Evolutionary conservation across 441 rosid genomes (phyloP).

Genomic region (Bocquillonia castaneifolia): DNA sequence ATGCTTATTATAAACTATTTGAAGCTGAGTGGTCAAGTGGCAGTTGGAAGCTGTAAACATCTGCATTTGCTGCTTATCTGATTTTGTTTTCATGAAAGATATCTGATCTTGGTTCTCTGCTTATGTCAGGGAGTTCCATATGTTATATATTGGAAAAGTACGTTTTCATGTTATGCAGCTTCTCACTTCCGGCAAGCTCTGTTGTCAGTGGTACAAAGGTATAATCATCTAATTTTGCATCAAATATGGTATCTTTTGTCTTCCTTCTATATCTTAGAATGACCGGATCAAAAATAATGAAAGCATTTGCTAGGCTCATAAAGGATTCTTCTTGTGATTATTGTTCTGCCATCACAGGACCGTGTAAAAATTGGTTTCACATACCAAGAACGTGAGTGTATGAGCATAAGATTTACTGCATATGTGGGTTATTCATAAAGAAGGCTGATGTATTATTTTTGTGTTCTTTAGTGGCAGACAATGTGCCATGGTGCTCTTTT

Average conservation of each 20-base stretch:
- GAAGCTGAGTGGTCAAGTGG: conserved; percentile 8
- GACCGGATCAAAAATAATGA: background rate
- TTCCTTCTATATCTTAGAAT: background rate
- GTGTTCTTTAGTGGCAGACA: background rate
- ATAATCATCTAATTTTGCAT: conserved; percentile 14
- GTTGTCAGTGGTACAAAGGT: conserved; percentile 81
- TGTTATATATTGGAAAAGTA: conserved; percentile 73
- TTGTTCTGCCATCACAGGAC: background rate
- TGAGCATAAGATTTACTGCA: conserved; percentile 12
- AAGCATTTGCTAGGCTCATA: background rate
- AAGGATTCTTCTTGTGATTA: conserved; percentile 3
- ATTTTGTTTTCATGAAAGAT: conserved; percentile 11
- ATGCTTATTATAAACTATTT: background rate
- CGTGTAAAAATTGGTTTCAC: background rate
- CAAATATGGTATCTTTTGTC: background rate
- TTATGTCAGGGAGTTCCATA: conserved; percentile 76
- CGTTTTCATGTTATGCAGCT: conserved; percentile 55
- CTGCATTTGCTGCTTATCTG: conserved; percentile 4
- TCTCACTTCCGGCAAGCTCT: conserved; percentile 85
- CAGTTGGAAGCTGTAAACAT: conserved; percentile 1
- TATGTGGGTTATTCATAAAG: background rate
- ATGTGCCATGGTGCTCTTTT: background rate
- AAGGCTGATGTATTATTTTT: background rate
- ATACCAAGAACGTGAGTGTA: background rate
- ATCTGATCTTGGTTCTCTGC: conserved; percentile 13